Base-by-base conservation (phyloP, 257 asterid genomes). In the Paraleonurus japonicus region DNA sequence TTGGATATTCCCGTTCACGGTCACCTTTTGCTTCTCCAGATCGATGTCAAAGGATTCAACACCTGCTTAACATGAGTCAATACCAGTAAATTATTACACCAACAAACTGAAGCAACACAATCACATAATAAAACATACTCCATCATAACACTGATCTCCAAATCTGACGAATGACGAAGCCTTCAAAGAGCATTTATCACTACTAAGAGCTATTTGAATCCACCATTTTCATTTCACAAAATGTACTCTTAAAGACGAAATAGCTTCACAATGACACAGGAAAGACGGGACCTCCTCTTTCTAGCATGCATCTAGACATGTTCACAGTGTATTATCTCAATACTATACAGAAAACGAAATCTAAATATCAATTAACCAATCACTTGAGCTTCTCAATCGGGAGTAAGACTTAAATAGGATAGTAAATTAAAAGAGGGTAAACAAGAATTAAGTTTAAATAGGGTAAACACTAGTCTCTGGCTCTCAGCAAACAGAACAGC, bases 21-120 rank as follows among this genome's bases (percentile, higher is more conserved):
- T 90, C 82, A 92, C 96, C 74, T 90, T 92, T 76, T 92, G 98
- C 82, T 84, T 83, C 76, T 92, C 76, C 24, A 88, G 9, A 83
- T 92, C 83, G 62, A 92, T 85, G 82, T 92, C 91, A 54, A 69
- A 90, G 12, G 95, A 83, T 63, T 90, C 96, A 41, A 92, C 96
- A 26, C 98, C 96, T 92, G 83, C 43, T 19, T 71, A 47, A 61
- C 41, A 68, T 47, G 32, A 54, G 11, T 59, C 70, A 15, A 66
- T 22, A n/a, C 19, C 12, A 39, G 7, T 5, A 43, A 15, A 43
- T n/a, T 37, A 41, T 9, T 19, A 8, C 30, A 6, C 61, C 28
- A 55, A 10, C 7, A 26, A 26, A 24, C 7, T 35, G 43, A 12
- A 35, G 43, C 43, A 35, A 41, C 50, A 41, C 50, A 19, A 62